Percentiles rank a stretch among this genome's conserved stretches.
Conservation (phyloP, 164 flowering plant species). For the Annona cherimola region DNA sequence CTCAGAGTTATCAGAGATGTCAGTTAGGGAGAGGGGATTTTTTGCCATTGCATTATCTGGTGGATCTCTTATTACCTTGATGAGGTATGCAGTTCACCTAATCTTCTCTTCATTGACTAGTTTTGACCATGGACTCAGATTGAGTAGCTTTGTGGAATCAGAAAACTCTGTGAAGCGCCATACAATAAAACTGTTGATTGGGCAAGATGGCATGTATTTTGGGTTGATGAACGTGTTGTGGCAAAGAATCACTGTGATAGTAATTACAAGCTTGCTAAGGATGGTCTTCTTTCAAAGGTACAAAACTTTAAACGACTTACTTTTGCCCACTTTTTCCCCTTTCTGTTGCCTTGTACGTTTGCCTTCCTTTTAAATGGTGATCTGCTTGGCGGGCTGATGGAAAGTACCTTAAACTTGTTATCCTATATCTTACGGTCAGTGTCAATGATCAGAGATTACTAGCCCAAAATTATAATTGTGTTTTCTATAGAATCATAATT, state of each 20-base stretch:
- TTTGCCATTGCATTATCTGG: conserved; percentile 89
- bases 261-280: conserved; percentile 79
- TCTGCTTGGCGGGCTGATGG: too few relatives aligned
- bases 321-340: too few relatives aligned
- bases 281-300: conserved; percentile 72
- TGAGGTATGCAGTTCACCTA: conserved; percentile 47
- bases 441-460: too few relatives aligned
- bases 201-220: conserved; percentile 82
- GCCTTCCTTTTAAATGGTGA: too few relatives aligned
- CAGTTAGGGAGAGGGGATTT: conserved; percentile 79
- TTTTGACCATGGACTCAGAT: background rate
- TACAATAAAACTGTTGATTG: conserved; percentile 77
- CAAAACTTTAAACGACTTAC: background rate
- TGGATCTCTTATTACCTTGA: conserved; percentile 81
- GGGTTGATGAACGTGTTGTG: conserved; percentile 89
- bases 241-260: conserved; percentile 73
- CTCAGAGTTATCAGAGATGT: conserved; percentile 67
- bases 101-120: background rate
- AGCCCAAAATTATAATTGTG: too few relatives aligned
- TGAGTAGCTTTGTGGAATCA: conserved; percentile 23
- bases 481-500: too few relatives aligned
- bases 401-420: too few relatives aligned
- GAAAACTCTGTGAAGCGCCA: conserved; percentile 79
- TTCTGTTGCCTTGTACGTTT: too few relatives aligned
- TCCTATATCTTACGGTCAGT: too few relatives aligned